These are phyloP conservation scores for Eucalyptus decipiens DNA, from an alignment of 345 rosid genomes.

Conservation along the genomic window DNA sequence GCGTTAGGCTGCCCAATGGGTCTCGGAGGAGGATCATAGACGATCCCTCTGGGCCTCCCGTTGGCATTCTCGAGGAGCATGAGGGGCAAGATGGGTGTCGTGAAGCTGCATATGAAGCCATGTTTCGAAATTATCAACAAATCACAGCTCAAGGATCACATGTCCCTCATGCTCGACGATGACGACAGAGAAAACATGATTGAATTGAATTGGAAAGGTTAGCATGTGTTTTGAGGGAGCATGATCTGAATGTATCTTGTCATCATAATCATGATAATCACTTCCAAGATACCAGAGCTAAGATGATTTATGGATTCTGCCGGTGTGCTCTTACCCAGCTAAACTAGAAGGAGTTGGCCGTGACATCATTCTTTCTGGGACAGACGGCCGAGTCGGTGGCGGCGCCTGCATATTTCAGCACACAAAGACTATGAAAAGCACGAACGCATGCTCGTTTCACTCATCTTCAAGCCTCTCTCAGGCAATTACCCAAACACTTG, in stretches of 20 bases:
- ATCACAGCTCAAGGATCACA: neutral
- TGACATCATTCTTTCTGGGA: neutral
- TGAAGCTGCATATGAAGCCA: neutral
- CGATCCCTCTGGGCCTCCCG: neutral
- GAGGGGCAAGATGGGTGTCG: neutral
- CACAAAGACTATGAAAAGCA: neutral
- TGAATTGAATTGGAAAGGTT: neutral
- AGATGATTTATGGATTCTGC: neutral
- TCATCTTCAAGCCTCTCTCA: neutral
- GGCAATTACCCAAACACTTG: neutral
- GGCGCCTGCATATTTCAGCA: neutral
- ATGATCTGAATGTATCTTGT: neutral
- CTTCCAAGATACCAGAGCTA: neutral
- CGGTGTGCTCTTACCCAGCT: neutral
- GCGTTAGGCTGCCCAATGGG: neutral
- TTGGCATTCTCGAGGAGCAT: neutral
- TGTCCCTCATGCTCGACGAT: neutral
- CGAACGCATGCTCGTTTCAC: neutral
- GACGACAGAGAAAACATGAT: neutral
- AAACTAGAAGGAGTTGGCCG: neutral
- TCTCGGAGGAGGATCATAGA: conserved; percentile 3
- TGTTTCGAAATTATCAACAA: neutral
- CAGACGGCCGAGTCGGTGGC: neutral
- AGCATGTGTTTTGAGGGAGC: neutral
- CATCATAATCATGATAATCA: neutral